Evolutionary conservation across 495 filamentous ascomycete species (phyloP).

Genomic region (Talaromyces wortmannii): DNA sequence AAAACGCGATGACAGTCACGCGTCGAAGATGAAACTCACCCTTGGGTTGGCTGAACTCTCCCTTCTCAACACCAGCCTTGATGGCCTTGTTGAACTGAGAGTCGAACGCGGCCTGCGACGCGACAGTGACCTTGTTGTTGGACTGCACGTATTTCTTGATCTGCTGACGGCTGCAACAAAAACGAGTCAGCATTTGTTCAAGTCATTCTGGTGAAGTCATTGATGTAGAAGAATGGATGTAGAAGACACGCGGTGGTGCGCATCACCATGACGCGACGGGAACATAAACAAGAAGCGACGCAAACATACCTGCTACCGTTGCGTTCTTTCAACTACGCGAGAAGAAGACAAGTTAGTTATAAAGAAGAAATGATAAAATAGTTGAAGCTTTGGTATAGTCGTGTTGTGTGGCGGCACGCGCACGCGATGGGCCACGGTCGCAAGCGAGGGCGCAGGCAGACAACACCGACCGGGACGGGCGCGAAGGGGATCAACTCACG

Average conservation of each 20-base stretch:
- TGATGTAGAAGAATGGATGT: conserved; percentile 4
- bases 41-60: conserved; percentile 89
- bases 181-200: neutral
- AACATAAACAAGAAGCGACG: conserved; percentile 7
- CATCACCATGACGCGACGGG: neutral
- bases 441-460: conserved; percentile 14
- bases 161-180: conserved; percentile 67
- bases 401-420: conserved; percentile 5
- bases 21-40: conserved; percentile 50
- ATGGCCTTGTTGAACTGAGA: conserved; percentile 90
- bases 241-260: neutral
- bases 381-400: conserved; percentile 8
- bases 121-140: conserved; percentile 80
- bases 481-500: conserved; percentile 47
- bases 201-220: too few relatives aligned
- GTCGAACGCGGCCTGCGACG: conserved; percentile 71
- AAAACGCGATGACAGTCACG: conserved; percentile 2
- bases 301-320: conserved; percentile 55
- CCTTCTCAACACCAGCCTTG: conserved; percentile 81
- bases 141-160: conserved; percentile 97
- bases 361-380: conserved; percentile 12
- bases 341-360: conserved; percentile 27
- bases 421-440: conserved; percentile 1
- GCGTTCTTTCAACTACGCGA: conserved; percentile 56
- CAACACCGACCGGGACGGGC: conserved; percentile 13